Conservation (phyloP, 164 flowering plant genomes). For the Vitis rupestris region DNA sequence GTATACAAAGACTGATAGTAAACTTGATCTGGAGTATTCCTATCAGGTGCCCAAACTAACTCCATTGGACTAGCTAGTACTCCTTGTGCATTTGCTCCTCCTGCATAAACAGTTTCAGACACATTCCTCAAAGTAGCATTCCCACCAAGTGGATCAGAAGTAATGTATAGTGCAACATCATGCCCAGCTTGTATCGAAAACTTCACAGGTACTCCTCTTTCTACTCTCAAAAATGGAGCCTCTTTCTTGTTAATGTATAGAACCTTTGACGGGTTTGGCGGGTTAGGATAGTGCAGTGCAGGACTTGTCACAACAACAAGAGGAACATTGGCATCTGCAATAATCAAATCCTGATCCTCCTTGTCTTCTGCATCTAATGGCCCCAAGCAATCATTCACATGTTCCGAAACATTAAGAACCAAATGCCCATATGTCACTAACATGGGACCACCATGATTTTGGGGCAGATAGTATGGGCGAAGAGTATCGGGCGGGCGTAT, state of each 20-base stretch:
- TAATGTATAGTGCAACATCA: conserved; percentile 86
- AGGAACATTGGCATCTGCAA: conserved; percentile 71
- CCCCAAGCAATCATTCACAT: conserved; percentile 75
- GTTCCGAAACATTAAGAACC: conserved; percentile 70
- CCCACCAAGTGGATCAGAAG: conserved; percentile 91
- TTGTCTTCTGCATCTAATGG: conserved; percentile 84
- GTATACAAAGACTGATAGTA: conserved; percentile 76
- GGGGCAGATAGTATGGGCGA: conserved; percentile 83
- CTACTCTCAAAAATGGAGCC: conserved; percentile 86
- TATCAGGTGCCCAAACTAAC: conserved; percentile 77
- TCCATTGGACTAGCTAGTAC: conserved; percentile 86
- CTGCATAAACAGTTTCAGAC: conserved; percentile 79
- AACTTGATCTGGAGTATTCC: conserved; percentile 93
- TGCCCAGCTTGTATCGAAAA: conserved; percentile 97
- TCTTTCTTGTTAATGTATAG: conserved; percentile 89
- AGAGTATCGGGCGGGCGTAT: conserved; percentile 85
- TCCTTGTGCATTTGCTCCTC: conserved; percentile 85
- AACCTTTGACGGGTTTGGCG: conserved; percentile 86
- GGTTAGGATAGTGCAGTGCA: conserved; percentile 80
- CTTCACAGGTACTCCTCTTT: conserved; percentile 89
- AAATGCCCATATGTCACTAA: conserved; percentile 56
- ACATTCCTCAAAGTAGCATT: conserved; percentile 79
- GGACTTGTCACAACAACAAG: conserved; percentile 66
- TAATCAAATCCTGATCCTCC: conserved; percentile 84
- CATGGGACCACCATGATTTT: conserved; percentile 70